A percentile compares a stretch with the other conserved stretches of the same genome.
These are phyloP conservation scores for Lachnellula occidentalis DNA, from an alignment of 2,329 filamentous ascomycete species.

Conservation along the genomic window DNA sequence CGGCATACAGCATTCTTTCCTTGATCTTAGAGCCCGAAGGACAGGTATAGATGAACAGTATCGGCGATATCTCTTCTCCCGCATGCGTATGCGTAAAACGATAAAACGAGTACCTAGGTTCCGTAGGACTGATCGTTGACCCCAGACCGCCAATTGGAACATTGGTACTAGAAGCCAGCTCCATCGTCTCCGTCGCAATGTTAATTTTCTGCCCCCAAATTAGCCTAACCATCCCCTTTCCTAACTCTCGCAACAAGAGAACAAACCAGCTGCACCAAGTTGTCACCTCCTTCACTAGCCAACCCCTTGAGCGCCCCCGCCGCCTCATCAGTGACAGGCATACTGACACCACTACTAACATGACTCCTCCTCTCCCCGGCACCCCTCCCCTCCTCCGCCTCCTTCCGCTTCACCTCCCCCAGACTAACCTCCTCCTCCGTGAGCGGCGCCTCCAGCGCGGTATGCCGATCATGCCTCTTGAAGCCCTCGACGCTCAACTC, in stretches of 20 bases:
- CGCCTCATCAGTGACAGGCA: constrained; percentile 55
- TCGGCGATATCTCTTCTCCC: constrained; percentile 47
- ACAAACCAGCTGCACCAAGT: constrained; percentile 61
- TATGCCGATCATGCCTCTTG: constrained; percentile 65
- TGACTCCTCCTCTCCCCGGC: constrained; percentile 52
- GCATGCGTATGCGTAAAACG: constrained; percentile 55
- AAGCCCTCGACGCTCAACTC: constrained; percentile 69
- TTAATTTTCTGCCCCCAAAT: constrained; percentile 60
- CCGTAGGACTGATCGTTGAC: constrained; percentile 54
- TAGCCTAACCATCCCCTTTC: not conserved
- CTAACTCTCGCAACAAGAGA: not conserved
- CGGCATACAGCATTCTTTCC: constrained; percentile 78
- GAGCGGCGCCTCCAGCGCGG: constrained; percentile 59
- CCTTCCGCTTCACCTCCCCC: constrained; percentile 67
- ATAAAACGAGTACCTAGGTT: constrained; percentile 77
- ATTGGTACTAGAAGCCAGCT: constrained; percentile 51
- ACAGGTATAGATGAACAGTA: constrained; percentile 81
- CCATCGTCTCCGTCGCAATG: constrained; percentile 60
- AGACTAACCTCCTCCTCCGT: constrained; percentile 72
- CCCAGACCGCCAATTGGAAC: constrained; percentile 54
- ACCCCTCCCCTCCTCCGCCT: constrained; percentile 67
- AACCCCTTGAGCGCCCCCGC: constrained; percentile 58
- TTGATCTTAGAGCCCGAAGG: constrained; percentile 69
- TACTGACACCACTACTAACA: constrained; percentile 39
- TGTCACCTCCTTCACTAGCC: constrained; percentile 41